A percentile compares a stretch with the other conserved stretches of the same genome.
phyloP scores from a whole-genome alignment of 2,329 filamentous ascomycete genomes.

The Xylaria sp. region DNA sequence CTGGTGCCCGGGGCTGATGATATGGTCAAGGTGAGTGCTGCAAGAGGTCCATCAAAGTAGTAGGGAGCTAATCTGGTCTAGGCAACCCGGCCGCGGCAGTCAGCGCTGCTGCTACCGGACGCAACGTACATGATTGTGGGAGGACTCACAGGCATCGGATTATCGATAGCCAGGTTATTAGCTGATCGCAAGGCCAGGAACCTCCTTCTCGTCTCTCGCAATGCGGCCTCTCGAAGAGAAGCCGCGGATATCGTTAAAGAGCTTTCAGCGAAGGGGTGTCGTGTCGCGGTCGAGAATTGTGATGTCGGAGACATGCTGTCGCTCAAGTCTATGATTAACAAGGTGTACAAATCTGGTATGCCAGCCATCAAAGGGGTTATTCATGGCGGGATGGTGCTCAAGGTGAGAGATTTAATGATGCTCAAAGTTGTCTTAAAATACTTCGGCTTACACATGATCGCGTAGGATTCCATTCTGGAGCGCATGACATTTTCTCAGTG shows the following conservation, averaged over 20 bases:
- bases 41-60: background rate
- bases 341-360: constrained; percentile 1
- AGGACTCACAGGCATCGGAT: constrained; percentile 46
- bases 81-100: constrained; percentile 23
- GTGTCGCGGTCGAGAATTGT: constrained; percentile 11
- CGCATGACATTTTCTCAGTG: constrained; percentile 21
- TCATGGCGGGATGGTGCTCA: constrained; percentile 27
- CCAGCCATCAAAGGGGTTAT: constrained; percentile 22
- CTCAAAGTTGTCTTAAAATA: background rate
- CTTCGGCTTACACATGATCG: background rate
- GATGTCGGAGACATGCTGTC: constrained; percentile 17
- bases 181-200: constrained; percentile 42
- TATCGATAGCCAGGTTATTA: constrained; percentile 34
- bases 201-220: constrained; percentile 47
- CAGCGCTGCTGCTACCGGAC: constrained; percentile 13
- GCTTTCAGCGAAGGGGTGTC: constrained; percentile 11
- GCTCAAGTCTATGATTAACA: background rate
- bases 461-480: constrained; percentile 25
- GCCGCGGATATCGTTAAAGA: constrained; percentile 33
- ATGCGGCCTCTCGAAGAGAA: constrained; percentile 19
- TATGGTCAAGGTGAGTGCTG: constrained; percentile 11
- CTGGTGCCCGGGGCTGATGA: constrained; percentile 26
- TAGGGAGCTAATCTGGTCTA: background rate
- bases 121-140: constrained; percentile 49
- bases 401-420: constrained; percentile 7